Evolutionary conservation across 2,329 filamentous ascomycete genomes (phyloP).

Genomic region (Exophiala phaeomuriformis): DNA sequence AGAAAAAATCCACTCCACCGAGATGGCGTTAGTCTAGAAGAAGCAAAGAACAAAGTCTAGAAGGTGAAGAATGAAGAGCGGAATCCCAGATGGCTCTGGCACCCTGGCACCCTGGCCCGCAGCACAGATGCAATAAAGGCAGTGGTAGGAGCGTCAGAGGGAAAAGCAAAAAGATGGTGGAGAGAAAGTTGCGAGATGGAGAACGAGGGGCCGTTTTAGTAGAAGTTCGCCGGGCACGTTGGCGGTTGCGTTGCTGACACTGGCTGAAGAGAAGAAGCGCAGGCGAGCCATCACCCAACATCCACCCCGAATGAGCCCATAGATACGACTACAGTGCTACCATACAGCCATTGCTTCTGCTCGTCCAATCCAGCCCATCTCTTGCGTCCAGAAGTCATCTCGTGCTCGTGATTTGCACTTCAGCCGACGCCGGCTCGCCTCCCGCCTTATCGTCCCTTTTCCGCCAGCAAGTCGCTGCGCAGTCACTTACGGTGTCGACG

Average conservation of each 20-base stretch:
- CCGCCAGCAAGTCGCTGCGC: too few species aligned
- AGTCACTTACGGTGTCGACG: neutral
- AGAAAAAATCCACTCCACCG: conserved; percentile 2
- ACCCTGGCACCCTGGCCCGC: neutral
- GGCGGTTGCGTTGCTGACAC: conserved; percentile 2
- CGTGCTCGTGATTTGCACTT: neutral
- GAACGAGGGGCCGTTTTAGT: neutral
- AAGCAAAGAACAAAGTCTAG: neutral
- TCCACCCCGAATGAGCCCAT: neutral
- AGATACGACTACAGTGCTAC: too few species aligned
- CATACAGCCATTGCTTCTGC: neutral
- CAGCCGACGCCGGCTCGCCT: too few species aligned
- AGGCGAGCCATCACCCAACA: neutral
- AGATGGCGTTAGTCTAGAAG: conserved; percentile 1
- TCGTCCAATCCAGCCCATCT: neutral
- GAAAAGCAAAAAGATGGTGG: neutral
- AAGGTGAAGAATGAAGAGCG: neutral
- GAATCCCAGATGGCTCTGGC: neutral
- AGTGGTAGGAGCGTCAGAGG: neutral
- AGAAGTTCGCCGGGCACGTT: conserved; percentile 1
- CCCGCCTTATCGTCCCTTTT: neutral
- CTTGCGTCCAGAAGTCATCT: too few species aligned
- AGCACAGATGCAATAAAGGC: neutral
- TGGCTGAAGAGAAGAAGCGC: neutral
- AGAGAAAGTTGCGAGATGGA: neutral